Base-by-base conservation (phyloP, 2,329 filamentous ascomycete genomes). In the Cladosporium sp. region DNA sequence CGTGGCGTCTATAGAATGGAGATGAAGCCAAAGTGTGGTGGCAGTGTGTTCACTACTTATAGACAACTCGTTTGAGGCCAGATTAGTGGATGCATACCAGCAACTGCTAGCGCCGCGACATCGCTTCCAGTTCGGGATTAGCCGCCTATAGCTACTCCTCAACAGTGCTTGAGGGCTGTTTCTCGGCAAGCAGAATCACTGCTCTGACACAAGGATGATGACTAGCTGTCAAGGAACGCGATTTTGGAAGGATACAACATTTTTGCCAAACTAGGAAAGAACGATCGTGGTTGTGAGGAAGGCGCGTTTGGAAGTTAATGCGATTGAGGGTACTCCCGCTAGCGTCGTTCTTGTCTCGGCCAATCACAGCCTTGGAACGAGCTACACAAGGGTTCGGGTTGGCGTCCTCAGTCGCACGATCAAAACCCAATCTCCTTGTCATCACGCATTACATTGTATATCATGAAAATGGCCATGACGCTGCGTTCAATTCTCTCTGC, bases 41-140 rank as follows among this genome's bases (percentile, higher is more conserved):
- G 5, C n/a, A 46, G 40, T 2, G 21, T 10, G 12, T 21, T 11
- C n/a, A 46, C 40, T 46, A 46, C 12, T 46, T 46, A 46, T 46
- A 46, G 10, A 23, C n/a, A 21, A 46, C 40, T 21, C n/a, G n/a
- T 46, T 46, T 46, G 40, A 46, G 40, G 40, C n/a, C 40, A 46
- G 40, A 21, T 46, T n/a, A 23, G n/a, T 46, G 40, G 40, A 46
- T 46, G 14, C 21, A 21, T 21, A 46, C 18, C 18, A 44, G 40
- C 40, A 44, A 44, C 21, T 29, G 29, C 52, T 55, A 55, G 52
- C 52, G 29, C 29, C 52, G 52, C 52, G 52, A 55, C 52, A 33
- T 55, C 26, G 52, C 52, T 29, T 55, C 52, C 52, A 21, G 5
- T n/a, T n/a, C 12, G 8, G 52, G 52, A 8, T 18, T 55, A 55